phyloP scores from a whole-genome alignment of 2,329 filamentous ascomycete genomes.

The Aspergillus sp. region DNA sequence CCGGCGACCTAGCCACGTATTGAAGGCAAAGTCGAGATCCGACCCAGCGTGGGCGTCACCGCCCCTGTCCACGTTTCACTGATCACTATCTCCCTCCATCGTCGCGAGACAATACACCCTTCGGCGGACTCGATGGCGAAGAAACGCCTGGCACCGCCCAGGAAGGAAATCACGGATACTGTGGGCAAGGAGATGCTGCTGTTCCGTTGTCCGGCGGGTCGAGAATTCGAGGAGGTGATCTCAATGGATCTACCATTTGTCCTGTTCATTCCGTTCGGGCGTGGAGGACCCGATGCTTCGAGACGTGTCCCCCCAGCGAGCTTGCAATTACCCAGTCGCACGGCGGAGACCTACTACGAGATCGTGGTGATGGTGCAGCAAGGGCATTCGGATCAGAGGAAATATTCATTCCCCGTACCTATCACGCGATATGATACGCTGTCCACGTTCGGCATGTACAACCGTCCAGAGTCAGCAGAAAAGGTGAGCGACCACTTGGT shows the following conservation, averaged over 20 bases:
- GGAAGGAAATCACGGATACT: constrained; percentile 86
- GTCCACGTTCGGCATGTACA: constrained; percentile 99
- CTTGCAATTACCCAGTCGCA: constrained; percentile 83
- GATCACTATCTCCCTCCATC: constrained; percentile 89
- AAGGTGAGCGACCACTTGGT: constrained; percentile 86
- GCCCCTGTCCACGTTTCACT: constrained; percentile 88
- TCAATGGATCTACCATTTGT: constrained; percentile 98
- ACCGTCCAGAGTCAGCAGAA: constrained; percentile 85
- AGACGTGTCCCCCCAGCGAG: constrained; percentile 89
- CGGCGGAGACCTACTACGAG: constrained; percentile 97
- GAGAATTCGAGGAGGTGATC: constrained; percentile 83
- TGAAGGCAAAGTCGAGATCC: constrained; percentile 96
- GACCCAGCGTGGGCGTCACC: constrained; percentile 79
- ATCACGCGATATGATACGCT: constrained; percentile 93
- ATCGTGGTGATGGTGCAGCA: constrained; percentile 95
- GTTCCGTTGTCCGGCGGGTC: constrained; percentile 80
- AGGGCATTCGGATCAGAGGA: constrained; percentile 80
- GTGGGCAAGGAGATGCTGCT: constrained; percentile 95
- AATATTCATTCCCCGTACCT: constrained; percentile 87
- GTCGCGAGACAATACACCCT: constrained; percentile 93
- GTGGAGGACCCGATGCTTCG: constrained; percentile 85
- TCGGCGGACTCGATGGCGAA: constrained; percentile 92
- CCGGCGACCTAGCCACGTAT: constrained; percentile 71
- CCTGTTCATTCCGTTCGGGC: constrained; percentile 92
- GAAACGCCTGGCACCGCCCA: constrained; percentile 83